Evolutionary conservation across 148 eudicot species (phyloP), one percentile per base, ranked within the genome.

Genomic region (Rhododendron ferrugineum): DNA sequence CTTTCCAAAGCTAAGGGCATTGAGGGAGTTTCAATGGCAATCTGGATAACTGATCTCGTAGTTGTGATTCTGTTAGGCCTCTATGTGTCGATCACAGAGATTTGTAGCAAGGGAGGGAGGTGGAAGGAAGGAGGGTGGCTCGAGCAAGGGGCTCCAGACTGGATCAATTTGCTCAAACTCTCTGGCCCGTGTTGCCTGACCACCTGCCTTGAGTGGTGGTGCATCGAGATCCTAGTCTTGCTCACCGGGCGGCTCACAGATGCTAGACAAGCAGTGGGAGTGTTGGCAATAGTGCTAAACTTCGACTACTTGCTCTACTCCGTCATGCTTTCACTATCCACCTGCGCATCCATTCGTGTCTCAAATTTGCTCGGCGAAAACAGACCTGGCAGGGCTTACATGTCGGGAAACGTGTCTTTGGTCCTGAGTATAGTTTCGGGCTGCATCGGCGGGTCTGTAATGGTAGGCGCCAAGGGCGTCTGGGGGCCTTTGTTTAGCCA

Each of bases 161-260:
- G 98, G 98, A 58, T 34, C 23, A 84, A 84, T 10, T 47, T 96
- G 62, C 87, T 96, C 4, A 89, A 87, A 62, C 89, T 96, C 15
- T 81, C 89, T 3, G 95, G 91, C 32, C 95, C 95, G 0, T 94
- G 98, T 84, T 96, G 98, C 89, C 92, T 96, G 50, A 94, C 95
- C 34, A 92, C 93, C 1, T 94, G 98, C 88, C 94, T 96, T 30
- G 98, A 94, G 74, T 96, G 98, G 98, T 96, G 98, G 98, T 96
- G 98, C 90, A 88, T 89, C 13, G 98, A 96, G 87, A 92, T 94
- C 80, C 86, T 96, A 4, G 91, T 94, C 78, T 88, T 96, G 82
- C 89, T 94, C 44, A 91, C 98, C 0, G 98, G 96, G 34, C 85
- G 89, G 47, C 88, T 96, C 0, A 83, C 90, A 0, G 90, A 92